A percentile compares a stretch with the other conserved stretches of the same genome.
These are phyloP conservation scores for Globisporangium apiculatum DNA, from an alignment of 352 stramenopile species.

Conservation along the genomic window DNA sequence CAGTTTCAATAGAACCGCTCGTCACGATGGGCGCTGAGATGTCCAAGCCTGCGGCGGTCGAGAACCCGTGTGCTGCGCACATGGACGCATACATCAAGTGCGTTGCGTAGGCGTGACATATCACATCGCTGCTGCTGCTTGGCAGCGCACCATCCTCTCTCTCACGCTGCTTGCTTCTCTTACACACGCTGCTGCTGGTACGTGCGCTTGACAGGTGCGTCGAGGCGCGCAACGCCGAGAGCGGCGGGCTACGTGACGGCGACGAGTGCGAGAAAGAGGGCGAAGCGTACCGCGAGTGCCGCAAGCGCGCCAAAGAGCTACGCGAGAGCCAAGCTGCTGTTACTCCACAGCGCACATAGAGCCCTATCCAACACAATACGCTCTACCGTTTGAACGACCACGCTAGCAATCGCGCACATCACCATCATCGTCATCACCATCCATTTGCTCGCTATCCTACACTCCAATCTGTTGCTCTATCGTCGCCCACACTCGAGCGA, in stretches of 20 bases:
- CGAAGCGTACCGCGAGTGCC: slow-evolving; percentile 56
- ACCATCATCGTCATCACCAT: not conserved
- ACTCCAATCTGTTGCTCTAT: too few relatives aligned
- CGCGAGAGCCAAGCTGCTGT: slow-evolving; percentile 16
- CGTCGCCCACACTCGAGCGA: too few relatives aligned
- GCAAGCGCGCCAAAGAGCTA: slow-evolving; percentile 34
- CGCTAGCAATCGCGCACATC: too few relatives aligned
- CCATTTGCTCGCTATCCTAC: too few relatives aligned
- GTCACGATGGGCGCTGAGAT: slow-evolving; percentile 47
- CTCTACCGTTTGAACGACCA: not conserved
- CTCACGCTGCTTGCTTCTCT: slow-evolving; percentile 1
- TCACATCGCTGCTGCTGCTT: not conserved
- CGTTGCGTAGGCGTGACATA: slow-evolving; percentile 16
- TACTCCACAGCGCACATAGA: not conserved
- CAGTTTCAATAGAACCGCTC: too few relatives aligned
- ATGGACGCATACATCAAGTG: slow-evolving; percentile 77
- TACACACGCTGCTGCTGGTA: slow-evolving; percentile 1
- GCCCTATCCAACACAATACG: not conserved
- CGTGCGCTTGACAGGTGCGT: slow-evolving; percentile 32
- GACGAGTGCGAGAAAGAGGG: slow-evolving; percentile 65
- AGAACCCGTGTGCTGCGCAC: slow-evolving; percentile 43
- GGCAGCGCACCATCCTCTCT: not conserved
- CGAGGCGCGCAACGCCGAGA: slow-evolving; percentile 45
- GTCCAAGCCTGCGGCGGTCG: slow-evolving; percentile 31
- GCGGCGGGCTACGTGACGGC: slow-evolving; percentile 55